Evolutionary conservation across 2,329 filamentous ascomycete species (phyloP), one percentile per base, ranked within the genome.

Genomic region (Cladophialophora chaetospira): DNA sequence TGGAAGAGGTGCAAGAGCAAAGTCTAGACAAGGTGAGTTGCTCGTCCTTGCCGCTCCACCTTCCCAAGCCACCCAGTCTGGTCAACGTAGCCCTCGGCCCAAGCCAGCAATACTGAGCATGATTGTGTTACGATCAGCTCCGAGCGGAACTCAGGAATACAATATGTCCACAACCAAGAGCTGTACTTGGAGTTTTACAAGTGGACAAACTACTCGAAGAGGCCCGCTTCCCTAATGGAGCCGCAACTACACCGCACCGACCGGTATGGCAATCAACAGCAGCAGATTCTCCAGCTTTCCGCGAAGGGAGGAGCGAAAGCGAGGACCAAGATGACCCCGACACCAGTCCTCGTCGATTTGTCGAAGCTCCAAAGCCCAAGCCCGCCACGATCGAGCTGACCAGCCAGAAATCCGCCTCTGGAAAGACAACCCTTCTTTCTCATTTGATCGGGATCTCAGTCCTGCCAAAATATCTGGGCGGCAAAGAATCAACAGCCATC

Each of bases 371-470:
- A 15, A 60, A 38, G 28, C 36, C 53, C 11, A 58, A 65, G 50
- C 65, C 67, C 8, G 73, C 78, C 0, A 72, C 80, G 4, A 63
- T 86, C 48, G 82, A 86, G 66, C 72, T 87, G 43, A 75, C 78
- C 17, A 82, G 81, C 48, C 70, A 73, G 31, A 71, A 72, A 10
- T 72, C 82, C 3, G 77, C 76, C 23, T 72, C 76, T 9, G 84
- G 84, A 8, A 86, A 85, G 69, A 82, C 83, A 1, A 78, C 82
- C 31, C 67, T 87, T 0, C 71, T 87, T 31, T 84, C 86, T 69
- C 76, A 81, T 57, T 69, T 86, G 36, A 75, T 75, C 25, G 76
- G 79, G 2, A 65, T 75, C 8, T 76, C 79, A 29, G 72, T 84
- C 6, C 72, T 87, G 0, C 82, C 83, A 0, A 51, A 63, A 9